Evolutionary conservation across 1,284 basidiomycete species (phyloP).

Genomic region (Fomitopsis betulina): DNA sequence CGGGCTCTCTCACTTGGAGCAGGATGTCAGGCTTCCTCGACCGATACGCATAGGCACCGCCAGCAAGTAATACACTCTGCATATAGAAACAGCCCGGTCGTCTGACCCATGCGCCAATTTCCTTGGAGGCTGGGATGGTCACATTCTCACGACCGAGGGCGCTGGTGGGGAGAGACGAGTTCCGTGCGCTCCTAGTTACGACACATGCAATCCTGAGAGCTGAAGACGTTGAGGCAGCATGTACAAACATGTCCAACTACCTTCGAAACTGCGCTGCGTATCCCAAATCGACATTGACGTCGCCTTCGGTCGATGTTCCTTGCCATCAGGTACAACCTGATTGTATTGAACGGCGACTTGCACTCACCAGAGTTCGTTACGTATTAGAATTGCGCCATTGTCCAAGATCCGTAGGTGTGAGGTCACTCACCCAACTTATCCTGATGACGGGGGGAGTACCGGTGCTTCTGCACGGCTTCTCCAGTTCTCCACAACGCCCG

Average conservation of each 20-base stretch:
- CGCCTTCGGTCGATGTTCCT: background rate
- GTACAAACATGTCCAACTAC: background rate
- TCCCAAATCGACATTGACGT: background rate
- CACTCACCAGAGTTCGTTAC: background rate
- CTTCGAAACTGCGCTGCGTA: background rate
- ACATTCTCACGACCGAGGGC: constrained; percentile 48
- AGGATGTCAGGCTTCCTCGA: background rate
- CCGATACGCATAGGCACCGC: background rate
- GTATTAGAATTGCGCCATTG: background rate
- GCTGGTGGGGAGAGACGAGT: constrained; percentile 55
- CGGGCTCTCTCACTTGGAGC: background rate
- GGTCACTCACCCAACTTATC: background rate
- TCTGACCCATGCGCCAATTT: background rate
- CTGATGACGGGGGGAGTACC: background rate
- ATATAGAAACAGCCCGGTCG: background rate
- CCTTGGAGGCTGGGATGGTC: background rate
- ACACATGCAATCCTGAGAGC: background rate
- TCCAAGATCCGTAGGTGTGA: background rate
- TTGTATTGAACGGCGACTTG: background rate
- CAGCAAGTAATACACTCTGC: background rate
- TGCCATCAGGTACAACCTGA: background rate
- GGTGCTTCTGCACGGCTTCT: background rate
- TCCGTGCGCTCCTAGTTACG: background rate
- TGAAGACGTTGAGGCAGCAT: background rate
- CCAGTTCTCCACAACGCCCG: background rate